These are phyloP conservation scores for Cyphellophora europaea DNA, from an alignment of 2,329 filamentous ascomycete genomes.

Conservation along the genomic window DNA sequence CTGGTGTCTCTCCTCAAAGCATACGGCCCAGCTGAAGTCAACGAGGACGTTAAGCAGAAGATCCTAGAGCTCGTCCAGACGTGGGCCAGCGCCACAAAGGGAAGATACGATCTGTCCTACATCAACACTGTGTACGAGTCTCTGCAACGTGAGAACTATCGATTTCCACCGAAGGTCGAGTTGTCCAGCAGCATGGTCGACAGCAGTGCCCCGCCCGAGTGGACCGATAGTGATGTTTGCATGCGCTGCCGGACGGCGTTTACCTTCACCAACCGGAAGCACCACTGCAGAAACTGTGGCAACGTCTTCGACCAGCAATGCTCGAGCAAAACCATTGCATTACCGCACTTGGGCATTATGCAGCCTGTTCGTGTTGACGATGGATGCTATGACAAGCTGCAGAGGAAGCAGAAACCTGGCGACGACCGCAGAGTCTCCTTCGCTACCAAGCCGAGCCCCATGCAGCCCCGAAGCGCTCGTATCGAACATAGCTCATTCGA, in stretches of 20 bases:
- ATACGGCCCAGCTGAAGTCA: constrained; percentile 62
- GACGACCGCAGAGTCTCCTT: constrained; percentile 25
- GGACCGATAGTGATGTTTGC: constrained; percentile 95
- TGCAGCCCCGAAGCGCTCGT: constrained; percentile 85
- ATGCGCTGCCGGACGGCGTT: constrained; percentile 95
- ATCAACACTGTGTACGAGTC: constrained; percentile 78
- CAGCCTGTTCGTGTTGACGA: constrained; percentile 91
- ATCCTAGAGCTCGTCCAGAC: constrained; percentile 89
- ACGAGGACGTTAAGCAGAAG: constrained; percentile 76
- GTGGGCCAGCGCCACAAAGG: constrained; percentile 85
- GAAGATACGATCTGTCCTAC: constrained; percentile 72
- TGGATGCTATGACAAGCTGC: constrained; percentile 85
- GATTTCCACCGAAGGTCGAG: constrained; percentile 76
- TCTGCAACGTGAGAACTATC: constrained; percentile 75
- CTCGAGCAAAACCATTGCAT: constrained; percentile 75
- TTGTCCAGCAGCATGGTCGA: constrained; percentile 97
- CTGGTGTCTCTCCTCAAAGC: constrained; percentile 81
- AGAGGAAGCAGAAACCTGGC: constrained; percentile 47
- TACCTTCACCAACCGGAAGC: constrained; percentile 96
- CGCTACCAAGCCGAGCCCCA: constrained; percentile 55
- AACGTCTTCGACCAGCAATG: constrained; percentile 96
- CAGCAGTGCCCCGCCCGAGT: constrained; percentile 91
- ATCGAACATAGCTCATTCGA: constrained; percentile 79
- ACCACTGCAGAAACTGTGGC: constrained; percentile 95
- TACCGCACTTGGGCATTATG: constrained; percentile 87